Evolutionary conservation across 208 protist species (phyloP), one percentile per base, ranked within the genome.

Genomic region (Trypanosoma avium): DNA sequence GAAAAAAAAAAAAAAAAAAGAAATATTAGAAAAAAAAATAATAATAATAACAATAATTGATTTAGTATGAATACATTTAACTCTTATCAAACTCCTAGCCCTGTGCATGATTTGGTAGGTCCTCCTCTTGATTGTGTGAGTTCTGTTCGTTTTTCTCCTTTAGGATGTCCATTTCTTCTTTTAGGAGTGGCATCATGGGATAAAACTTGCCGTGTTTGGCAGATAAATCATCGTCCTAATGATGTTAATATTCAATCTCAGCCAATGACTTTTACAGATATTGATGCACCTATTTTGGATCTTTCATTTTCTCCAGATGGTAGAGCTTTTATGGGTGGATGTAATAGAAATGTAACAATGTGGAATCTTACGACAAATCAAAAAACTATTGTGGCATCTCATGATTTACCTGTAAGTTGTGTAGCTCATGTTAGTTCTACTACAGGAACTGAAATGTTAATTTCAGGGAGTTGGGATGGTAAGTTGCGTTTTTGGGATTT

Each of bases 401-500:
- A 95, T 57, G 89, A 95, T 68, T 70, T 95, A 26, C 89, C 89
- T 17, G 67, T 95, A 52, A 91, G 82, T 61, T 91, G 81, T 45
- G 48, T 95, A 50, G 47, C 81, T 10, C 83, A 87, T 61, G 64
- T 94, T 21, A 69, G 29, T 24, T 69, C 81, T 21, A 59, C 72
- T 30, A 58, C 65, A 0, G 68, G 76, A 53, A 55, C 56, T 30
- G 74, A 88, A n/a, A 60, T 91, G 60, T 71, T 95, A 21, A 67
- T 95, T 30, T 93, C 87, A 4, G 84, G 82, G 15, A 90, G 90
- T 63, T 93, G 87, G 86, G 90, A 95, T 55, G 86, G 87, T 2
- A 93, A 84, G 53, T 30, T 95, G 56, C 80, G 84, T 6, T 91
- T 87, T 73, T 95, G 90, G 90, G 90, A 95, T 67, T 67, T 90